A percentile compares a stretch with the other conserved stretches of the same genome.
phyloP scores from a whole-genome alignment of 441 rosid genomes.

The Arabidopsis hybrid region DNA sequence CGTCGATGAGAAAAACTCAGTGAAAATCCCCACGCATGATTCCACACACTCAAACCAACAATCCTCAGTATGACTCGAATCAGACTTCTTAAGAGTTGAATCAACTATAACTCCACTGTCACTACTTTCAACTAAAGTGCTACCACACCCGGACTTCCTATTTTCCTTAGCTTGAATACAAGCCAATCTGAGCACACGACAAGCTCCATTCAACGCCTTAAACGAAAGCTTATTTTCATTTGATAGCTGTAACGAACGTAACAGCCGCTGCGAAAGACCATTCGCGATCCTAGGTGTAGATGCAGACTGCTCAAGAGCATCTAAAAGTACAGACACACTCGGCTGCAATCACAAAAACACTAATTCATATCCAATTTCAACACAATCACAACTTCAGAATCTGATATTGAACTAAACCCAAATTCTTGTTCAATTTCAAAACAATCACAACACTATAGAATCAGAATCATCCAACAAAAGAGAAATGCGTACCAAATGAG shows the following conservation, averaged over 20 bases:
- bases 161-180: constrained; percentile 79
- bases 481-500: constrained; percentile 41
- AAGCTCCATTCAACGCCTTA: constrained; percentile 73
- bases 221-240: constrained; percentile 77
- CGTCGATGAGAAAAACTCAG: constrained; percentile 64
- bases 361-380: background rate
- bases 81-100: constrained; percentile 46
- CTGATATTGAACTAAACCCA: constrained; percentile 29
- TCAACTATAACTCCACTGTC: constrained; percentile 42
- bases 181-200: constrained; percentile 85
- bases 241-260: constrained; percentile 74
- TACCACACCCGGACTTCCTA: constrained; percentile 49
- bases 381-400: constrained; percentile 5
- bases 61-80: constrained; percentile 49
- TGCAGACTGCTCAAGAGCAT: constrained; percentile 90
- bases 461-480: constrained; percentile 5
- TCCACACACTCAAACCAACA: constrained; percentile 74
- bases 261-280: constrained; percentile 76
- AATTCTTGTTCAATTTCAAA: constrained; percentile 6
- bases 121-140: constrained; percentile 45
- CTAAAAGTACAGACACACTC: constrained; percentile 77
- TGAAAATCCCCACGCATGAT: constrained; percentile 68
- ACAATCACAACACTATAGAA: constrained; percentile 29
- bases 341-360: constrained; percentile 62
- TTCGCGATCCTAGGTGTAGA: constrained; percentile 70